Percentiles rank a stretch among this genome's conserved stretches.
These are phyloP conservation scores for Chytridiales sp. DNA, from an alignment of 371 early-diverging fungal species.

Conservation along the genomic window DNA sequence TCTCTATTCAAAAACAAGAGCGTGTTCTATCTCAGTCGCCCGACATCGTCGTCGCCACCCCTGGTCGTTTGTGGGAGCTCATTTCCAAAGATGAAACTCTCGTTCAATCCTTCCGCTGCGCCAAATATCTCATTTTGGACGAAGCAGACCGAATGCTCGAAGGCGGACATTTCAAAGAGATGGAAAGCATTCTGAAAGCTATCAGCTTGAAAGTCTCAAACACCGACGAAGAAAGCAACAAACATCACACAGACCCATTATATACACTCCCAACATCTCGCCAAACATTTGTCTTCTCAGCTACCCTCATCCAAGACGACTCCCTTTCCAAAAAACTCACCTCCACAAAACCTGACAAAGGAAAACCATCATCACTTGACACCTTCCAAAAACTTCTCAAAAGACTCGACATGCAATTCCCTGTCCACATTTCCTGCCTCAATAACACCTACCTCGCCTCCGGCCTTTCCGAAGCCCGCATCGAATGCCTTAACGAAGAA, in stretches of 20 bases:
- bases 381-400: slow-evolving; percentile 55
- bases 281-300: slow-evolving; percentile 95
- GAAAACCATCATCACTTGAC: slow-evolving; percentile 16
- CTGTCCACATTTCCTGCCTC: slow-evolving; percentile 70
- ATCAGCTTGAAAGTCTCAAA: slow-evolving; percentile 37
- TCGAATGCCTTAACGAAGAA: slow-evolving; percentile 81
- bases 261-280: slow-evolving; percentile 36
- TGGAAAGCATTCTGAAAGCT: slow-evolving; percentile 47
- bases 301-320: slow-evolving; percentile 78
- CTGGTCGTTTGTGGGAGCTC: slow-evolving; percentile 95
- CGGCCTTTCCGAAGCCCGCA: slow-evolving; percentile 72
- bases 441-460: slow-evolving; percentile 64
- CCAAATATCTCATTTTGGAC: slow-evolving; percentile 83
- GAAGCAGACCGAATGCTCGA: slow-evolving; percentile 98
- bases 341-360: slow-evolving; percentile 14
- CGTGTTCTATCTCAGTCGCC: slow-evolving; percentile 68
- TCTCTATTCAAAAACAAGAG: slow-evolving; percentile 88
- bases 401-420: slow-evolving; percentile 69
- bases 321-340: slow-evolving; percentile 43
- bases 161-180: slow-evolving; percentile 85
- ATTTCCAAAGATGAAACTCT: slow-evolving; percentile 65
- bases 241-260: not conserved
- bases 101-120: slow-evolving; percentile 39
- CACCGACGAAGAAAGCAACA: slow-evolving; percentile 3
- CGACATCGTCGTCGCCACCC: slow-evolving; percentile 95